Base-by-base conservation (phyloP, 2,329 filamentous ascomycete species). In the Venturia nashicola region DNA sequence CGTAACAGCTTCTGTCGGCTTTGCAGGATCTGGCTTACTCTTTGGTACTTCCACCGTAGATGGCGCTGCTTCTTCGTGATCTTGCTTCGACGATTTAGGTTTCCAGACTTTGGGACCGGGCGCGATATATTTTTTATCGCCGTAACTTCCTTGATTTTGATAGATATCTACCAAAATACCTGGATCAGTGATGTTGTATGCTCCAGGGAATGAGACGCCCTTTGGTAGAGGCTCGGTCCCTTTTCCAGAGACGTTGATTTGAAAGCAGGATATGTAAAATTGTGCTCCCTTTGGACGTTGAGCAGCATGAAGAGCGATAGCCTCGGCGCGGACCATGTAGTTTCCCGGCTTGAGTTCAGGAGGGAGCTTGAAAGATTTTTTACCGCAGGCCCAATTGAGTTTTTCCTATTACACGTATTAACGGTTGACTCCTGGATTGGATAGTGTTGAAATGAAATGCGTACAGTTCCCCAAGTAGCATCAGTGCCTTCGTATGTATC, bases 401-500 rank as follows among this genome's bases (percentile, higher is more conserved):
- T 23, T 60, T 46, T 65, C 64, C 63, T 64, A 16, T 23, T 14
- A 23, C 16, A 44, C 27, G 27, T 16, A 34, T 64, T 54, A 64
- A n/a, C 12, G 12, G 7, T 5, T 34, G 12, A 20, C 8, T n/a
- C n/a, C 48, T n/a, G 14, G 5, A 11, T n/a, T 11, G 5, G 43
- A 36, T 16, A 5, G 8, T n/a, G n/a, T n/a, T n/a, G 9, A 34
- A 43, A 14, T 18, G 32, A 34, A 1, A 6, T 36, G 18, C 51
- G 48, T 51, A 64, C 62, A 32, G 64, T 65, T 46, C 64, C 64
- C 64, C 64, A 65, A 12, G 44, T 82, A 68, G 77, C 76, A 67
- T 81, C 79, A 12, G 72, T 71, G 51, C 73, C 72, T n/a, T 77
- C 77, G 48, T 78, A 78, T 2, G 78, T 77, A 66, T 80, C 75